A percentile compares a stretch with the other conserved stretches of the same genome.
Conservation (phyloP, 1,139 yeast genomes). For the Zhuliangozyma parablackwelliae region DNA sequence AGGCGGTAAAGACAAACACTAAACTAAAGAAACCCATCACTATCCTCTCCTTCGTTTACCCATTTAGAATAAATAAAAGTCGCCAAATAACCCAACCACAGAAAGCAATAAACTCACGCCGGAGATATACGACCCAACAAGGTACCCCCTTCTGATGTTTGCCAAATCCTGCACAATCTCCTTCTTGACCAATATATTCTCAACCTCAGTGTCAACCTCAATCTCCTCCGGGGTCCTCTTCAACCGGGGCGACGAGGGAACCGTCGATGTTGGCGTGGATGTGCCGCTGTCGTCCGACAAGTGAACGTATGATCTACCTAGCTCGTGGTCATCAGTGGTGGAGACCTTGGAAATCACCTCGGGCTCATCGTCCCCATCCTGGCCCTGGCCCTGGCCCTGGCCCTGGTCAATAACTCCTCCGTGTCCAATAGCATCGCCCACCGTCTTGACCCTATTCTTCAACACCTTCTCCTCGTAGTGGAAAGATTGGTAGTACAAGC, state of each 20-base stretch:
- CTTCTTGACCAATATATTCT: slow-evolving; percentile 37
- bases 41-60: background rate
- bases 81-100: slow-evolving; percentile 49
- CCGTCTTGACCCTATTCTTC: slow-evolving; percentile 5
- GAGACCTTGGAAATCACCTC: slow-evolving; percentile 6
- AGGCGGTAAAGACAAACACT: too few relatives aligned
- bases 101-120: slow-evolving; percentile 42
- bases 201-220: slow-evolving; percentile 40
- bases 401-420: background rate
- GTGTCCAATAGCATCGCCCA: background rate
- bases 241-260: slow-evolving; percentile 7
- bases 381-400: background rate
- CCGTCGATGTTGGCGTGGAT: slow-evolving; percentile 16
- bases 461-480: slow-evolving; percentile 15
- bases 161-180: slow-evolving; percentile 31
- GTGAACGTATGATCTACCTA: slow-evolving; percentile 49
- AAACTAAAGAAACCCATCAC: too few relatives aligned
- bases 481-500: slow-evolving; percentile 19
- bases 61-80: slow-evolving; percentile 22
- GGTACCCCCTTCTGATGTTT: slow-evolving; percentile 26
- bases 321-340: slow-evolving; percentile 27
- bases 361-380: slow-evolving; percentile 10
- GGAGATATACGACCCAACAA: slow-evolving; percentile 33
- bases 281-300: slow-evolving; percentile 41
- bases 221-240: slow-evolving; percentile 12